Conservation (phyloP, 2,329 filamentous ascomycete species). For the Colletotrichum sp. region DNA sequence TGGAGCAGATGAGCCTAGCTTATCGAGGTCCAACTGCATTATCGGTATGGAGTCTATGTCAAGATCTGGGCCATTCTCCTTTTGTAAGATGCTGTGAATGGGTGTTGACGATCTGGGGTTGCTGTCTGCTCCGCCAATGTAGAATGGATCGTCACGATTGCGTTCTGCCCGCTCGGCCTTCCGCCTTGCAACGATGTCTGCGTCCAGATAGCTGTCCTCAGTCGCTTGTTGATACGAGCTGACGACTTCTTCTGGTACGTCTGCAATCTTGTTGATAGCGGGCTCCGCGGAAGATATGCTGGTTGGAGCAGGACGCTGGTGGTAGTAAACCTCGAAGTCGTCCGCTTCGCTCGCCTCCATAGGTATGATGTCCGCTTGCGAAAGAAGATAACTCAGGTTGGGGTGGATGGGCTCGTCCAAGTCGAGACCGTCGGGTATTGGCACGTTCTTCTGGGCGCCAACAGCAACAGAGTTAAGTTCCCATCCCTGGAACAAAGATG, state of each 20-base stretch:
- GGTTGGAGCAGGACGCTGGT: slow-evolving; percentile 57
- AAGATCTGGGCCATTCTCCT: slow-evolving; percentile 76
- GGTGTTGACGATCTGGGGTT: slow-evolving; percentile 73
- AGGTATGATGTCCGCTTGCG: slow-evolving; percentile 56
- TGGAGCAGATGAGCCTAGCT: slow-evolving; percentile 38
- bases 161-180: slow-evolving; percentile 80
- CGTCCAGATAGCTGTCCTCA: slow-evolving; percentile 72
- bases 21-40: slow-evolving; percentile 84
- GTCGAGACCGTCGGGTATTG: slow-evolving; percentile 76
- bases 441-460: slow-evolving; percentile 85
- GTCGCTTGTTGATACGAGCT: slow-evolving; percentile 65
- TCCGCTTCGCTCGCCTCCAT: slow-evolving; percentile 61
- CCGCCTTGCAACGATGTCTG: slow-evolving; percentile 75
- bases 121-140: slow-evolving; percentile 68
- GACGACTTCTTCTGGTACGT: slow-evolving; percentile 48
- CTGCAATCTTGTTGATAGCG: slow-evolving; percentile 58
- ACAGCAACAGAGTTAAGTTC: slow-evolving; percentile 90
- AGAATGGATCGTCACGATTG: slow-evolving; percentile 94
- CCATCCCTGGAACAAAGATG: slow-evolving; percentile 82
- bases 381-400: slow-evolving; percentile 72
- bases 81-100: slow-evolving; percentile 77
- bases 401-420: slow-evolving; percentile 83
- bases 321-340: slow-evolving; percentile 72
- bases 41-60: slow-evolving; percentile 97
- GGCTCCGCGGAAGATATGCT: slow-evolving; percentile 59